Evolutionary conservation across 768 basidiomycete species (phyloP).

Genomic region (Phaeotremella fagi): DNA sequence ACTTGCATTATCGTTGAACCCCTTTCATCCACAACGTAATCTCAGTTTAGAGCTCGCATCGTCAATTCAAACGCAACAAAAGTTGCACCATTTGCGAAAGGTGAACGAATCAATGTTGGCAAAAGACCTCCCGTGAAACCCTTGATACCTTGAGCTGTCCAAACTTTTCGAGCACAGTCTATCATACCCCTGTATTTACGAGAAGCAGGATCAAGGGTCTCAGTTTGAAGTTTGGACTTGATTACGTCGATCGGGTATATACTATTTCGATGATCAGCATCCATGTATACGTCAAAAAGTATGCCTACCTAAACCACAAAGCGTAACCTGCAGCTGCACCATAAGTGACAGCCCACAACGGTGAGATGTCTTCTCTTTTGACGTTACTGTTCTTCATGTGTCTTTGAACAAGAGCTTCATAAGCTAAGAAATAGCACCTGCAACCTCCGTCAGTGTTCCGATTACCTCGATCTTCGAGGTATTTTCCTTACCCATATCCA

Average conservation of each 20-base stretch:
- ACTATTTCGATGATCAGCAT: constrained; percentile 40
- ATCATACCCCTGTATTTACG: constrained; percentile 74
- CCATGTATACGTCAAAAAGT: not conserved
- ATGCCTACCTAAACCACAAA: constrained; percentile 47
- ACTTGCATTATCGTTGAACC: too few species aligned
- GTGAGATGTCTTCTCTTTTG: constrained; percentile 66
- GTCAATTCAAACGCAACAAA: constrained; percentile 95
- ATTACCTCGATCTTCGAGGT: too few species aligned
- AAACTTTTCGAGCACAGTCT: constrained; percentile 77
- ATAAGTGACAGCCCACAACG: constrained; percentile 72
- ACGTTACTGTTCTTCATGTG: constrained; percentile 56
- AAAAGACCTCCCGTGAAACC: constrained; percentile 89
- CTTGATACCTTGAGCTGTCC: constrained; percentile 71
- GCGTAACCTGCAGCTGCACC: constrained; percentile 91
- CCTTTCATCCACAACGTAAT: too few species aligned
- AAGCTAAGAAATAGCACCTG: constrained; percentile 73
- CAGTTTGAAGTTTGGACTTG: constrained; percentile 94
- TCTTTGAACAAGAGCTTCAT: constrained; percentile 84
- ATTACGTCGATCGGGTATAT: constrained; percentile 97
- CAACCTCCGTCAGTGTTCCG: too few species aligned
- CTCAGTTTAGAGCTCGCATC: constrained; percentile 54
- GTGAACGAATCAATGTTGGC: constrained; percentile 88
- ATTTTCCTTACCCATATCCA: constrained; percentile 45
- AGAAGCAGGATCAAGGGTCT: constrained; percentile 61
- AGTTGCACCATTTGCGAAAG: constrained; percentile 93